These are phyloP conservation scores for Botrytis fabae DNA, from an alignment of 2,329 filamentous ascomycete species.

Conservation along the genomic window DNA sequence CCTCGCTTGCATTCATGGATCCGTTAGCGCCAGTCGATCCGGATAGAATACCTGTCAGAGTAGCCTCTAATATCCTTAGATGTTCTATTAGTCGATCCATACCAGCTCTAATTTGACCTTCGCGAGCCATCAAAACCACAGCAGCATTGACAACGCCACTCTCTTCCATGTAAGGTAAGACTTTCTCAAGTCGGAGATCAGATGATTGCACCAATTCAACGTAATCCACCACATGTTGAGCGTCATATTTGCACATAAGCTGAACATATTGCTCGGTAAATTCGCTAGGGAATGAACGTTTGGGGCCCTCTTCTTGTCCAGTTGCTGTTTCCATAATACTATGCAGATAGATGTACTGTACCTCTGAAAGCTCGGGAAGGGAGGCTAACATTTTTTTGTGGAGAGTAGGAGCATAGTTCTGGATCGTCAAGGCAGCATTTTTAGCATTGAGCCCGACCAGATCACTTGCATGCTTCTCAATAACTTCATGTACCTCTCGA, in stretches of 20 bases:
- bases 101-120: conserved; percentile 78
- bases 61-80: conserved; percentile 74
- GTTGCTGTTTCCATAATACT: conserved; percentile 68
- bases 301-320: conserved; percentile 42
- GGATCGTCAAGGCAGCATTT: conserved; percentile 57
- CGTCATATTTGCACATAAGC: conserved; percentile 85
- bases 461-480: conserved; percentile 57
- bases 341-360: conserved; percentile 65
- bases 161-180: conserved; percentile 85
- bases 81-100: conserved; percentile 86
- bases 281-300: conserved; percentile 51
- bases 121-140: conserved; percentile 84
- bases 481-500: conserved; percentile 65
- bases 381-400: conserved; percentile 56
- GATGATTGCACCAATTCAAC: conserved; percentile 73
- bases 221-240: conserved; percentile 81
- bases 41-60: conserved; percentile 71
- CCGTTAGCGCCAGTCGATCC: conserved; percentile 58
- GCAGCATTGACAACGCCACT: conserved; percentile 90
- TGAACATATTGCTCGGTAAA: conserved; percentile 84
- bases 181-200: conserved; percentile 74
- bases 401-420: conserved; percentile 55
- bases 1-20: conserved; percentile 56
- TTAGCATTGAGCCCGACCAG: conserved; percentile 58
- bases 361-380: conserved; percentile 53